These are phyloP conservation scores for Erythrophleum fordii DNA, from an alignment of 306 rosid species.

Conservation along the genomic window DNA sequence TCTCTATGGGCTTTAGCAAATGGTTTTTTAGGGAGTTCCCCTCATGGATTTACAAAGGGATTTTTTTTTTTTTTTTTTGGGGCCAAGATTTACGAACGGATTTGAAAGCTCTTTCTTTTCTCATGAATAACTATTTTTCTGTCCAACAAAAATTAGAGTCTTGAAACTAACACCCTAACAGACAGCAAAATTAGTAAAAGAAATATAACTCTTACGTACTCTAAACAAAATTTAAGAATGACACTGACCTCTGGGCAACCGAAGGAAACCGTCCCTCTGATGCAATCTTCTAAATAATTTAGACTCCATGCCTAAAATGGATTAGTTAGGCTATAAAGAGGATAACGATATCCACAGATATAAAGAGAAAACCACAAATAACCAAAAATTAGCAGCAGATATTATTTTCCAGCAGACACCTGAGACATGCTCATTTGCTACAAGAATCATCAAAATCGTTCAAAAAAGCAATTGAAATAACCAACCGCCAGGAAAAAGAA, in stretches of 20 bases:
- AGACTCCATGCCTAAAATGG: not conserved
- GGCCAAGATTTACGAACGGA: not conserved
- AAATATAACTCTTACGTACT: not conserved
- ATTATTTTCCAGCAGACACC: not conserved
- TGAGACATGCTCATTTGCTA: not conserved
- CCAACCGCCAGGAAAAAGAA: not conserved
- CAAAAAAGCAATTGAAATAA: not conserved
- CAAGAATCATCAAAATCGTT: not conserved
- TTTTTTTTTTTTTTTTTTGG: no score
- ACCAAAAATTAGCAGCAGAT: not conserved
- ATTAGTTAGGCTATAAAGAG: not conserved
- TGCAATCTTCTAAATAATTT: not conserved
- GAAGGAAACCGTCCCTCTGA: not conserved
- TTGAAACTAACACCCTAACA: slow-evolving; percentile 7
- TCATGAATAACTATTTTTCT: not conserved
- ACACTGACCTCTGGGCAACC: slow-evolving; percentile 8
- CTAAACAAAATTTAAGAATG: slow-evolving; percentile 26
- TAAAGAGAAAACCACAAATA: not conserved
- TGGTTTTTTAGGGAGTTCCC: not conserved
- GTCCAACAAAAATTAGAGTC: not conserved
- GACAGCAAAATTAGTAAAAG: not conserved
- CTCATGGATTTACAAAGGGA: not conserved
- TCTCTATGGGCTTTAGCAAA: not conserved
- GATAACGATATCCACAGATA: not conserved
- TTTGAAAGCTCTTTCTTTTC: not conserved